Evolutionary conservation across 768 basidiomycete species (phyloP), one percentile per base, ranked within the genome.

Genomic region (Serendipita vermifera): DNA sequence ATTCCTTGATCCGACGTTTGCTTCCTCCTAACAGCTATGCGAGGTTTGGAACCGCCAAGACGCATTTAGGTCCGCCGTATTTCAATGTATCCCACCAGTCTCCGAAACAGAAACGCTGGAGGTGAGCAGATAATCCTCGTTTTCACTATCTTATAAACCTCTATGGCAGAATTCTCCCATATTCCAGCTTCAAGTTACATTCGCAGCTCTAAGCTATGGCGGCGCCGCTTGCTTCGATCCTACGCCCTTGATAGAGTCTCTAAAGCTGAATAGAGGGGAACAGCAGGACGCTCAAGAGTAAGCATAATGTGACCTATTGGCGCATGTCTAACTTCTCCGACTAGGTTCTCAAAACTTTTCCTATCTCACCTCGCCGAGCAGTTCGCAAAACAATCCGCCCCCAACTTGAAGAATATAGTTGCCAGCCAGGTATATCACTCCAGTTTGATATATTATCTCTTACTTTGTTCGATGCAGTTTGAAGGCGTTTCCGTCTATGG

Each of bases 221-320:
- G 73, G 73, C 3, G 74, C 80, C 62, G 76, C 68, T 46, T 80
- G 83, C 0, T 92, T 86, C 65, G 90, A 97, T 68, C 94, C 94
- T 0, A 70, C 73, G 14, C 85, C 82, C 59, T 77, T 98, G 13
- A 85, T 93, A 4, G 83, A 92, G 65, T 88, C 88, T 61, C 71
- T 98, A 54, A 77, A 82, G 57, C 71, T 98, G 35, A 78, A 83
- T 17, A 81, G 83, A 1, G 75, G 83, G 3, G 87, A 96, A 64
- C 94, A 98, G 64, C 93, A 97, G 69, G 94, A 98, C 70, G 92
- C 94, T 29, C 90, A 93, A 69, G 94, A 98, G 90, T 96, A 64
- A 55, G 80, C 65, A 26, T n/a, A n/a, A 24, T 36, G 17, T 22
- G 56, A 31, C 41, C 53, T 22, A 33, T 5, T 27, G 22, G 14